These are phyloP conservation scores for Gillenia trifoliata DNA, from an alignment of 306 rosid species.

Conservation along the genomic window DNA sequence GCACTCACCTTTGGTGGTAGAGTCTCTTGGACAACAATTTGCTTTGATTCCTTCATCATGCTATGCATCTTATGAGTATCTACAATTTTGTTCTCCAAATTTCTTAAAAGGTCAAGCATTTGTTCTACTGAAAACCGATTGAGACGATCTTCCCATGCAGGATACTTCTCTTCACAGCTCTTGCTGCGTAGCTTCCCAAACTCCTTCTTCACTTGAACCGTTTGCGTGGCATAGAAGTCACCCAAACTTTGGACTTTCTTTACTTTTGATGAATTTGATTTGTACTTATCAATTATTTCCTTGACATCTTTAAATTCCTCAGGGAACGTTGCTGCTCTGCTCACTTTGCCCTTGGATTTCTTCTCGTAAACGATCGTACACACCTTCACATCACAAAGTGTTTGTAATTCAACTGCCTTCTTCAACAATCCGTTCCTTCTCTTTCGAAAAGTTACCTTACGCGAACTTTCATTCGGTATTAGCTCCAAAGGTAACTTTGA, in stretches of 20 bases:
- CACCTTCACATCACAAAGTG: slow-evolving; percentile 20
- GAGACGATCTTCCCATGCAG: background rate
- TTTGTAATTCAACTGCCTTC: slow-evolving; percentile 18
- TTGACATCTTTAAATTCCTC: background rate
- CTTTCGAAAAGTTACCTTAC: slow-evolving; percentile 6
- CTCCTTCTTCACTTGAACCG: background rate
- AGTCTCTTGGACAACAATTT: background rate
- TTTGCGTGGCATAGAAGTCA: slow-evolving; percentile 4
- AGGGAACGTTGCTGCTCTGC: background rate
- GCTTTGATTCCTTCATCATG: background rate
- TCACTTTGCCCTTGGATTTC: background rate
- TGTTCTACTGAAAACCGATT: background rate
- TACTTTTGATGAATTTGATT: background rate
- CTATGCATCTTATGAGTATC: background rate
- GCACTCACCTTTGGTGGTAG: background rate
- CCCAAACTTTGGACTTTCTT: background rate
- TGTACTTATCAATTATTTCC: background rate
- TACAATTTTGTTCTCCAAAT: slow-evolving; percentile 4
- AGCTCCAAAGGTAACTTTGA: slow-evolving; percentile 2
- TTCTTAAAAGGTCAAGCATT: background rate
- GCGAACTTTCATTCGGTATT: background rate
- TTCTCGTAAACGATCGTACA: slow-evolving; percentile 11
- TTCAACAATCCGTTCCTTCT: slow-evolving; percentile 13
- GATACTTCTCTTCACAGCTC: background rate
- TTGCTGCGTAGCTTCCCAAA: background rate